Percentiles rank a stretch among this genome's conserved stretches.
Conservation (phyloP, 495 filamentous ascomycete genomes). For the Tuber umbilicatum region DNA sequence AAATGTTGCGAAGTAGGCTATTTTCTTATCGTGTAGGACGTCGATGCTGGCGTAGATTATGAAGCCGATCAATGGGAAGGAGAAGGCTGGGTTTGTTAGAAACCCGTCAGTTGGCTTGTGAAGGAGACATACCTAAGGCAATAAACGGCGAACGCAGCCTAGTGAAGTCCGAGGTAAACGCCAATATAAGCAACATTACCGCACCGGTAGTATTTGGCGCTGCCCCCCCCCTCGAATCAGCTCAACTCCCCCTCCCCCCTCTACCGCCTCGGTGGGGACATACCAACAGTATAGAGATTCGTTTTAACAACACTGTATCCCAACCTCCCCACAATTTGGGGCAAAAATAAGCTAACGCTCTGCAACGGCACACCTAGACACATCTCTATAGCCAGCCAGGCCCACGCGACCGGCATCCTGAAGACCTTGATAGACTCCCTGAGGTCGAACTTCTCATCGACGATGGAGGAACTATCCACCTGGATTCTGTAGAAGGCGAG, state of each 20-base stretch:
- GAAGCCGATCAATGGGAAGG: constrained; percentile 68
- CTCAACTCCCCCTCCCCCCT: neutral
- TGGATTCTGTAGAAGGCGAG: constrained; percentile 69
- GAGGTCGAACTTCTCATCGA: constrained; percentile 64
- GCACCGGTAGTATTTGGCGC: constrained; percentile 49
- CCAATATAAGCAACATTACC: constrained; percentile 61
- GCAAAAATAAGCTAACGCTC: constrained; percentile 63
- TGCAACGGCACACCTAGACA: constrained; percentile 72
- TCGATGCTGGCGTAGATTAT: constrained; percentile 68
- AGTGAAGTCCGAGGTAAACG: constrained; percentile 59
- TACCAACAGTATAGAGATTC: constrained; percentile 72
- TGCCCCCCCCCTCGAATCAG: constrained; percentile 9
- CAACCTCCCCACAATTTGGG: constrained; percentile 62
- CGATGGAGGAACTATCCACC: constrained; percentile 63
- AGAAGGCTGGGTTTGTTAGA: constrained; percentile 47
- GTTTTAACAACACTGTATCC: constrained; percentile 61
- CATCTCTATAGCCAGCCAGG: constrained; percentile 62
- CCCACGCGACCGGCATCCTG: constrained; percentile 56
- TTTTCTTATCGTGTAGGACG: constrained; percentile 51
- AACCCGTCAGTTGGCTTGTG: neutral
- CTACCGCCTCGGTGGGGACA: constrained; percentile 45
- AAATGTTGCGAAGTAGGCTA: constrained; percentile 72
- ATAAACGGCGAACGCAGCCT: constrained; percentile 69
- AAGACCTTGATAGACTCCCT: constrained; percentile 60
- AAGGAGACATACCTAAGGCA: constrained; percentile 48